Conservation (phyloP, 805 yeast genomes). For the Saturnispora bothae region DNA sequence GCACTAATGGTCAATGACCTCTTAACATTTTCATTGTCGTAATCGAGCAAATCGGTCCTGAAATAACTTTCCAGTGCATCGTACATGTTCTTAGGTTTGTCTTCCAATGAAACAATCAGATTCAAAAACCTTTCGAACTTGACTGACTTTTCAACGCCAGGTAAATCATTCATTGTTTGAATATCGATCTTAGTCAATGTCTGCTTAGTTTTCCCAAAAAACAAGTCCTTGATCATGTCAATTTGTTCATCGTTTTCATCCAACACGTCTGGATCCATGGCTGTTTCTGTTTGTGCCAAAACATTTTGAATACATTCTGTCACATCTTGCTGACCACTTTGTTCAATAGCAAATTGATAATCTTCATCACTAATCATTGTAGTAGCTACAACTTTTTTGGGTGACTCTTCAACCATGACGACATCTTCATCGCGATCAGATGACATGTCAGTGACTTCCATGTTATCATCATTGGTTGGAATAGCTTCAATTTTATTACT, state of each 20-base stretch:
- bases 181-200: constrained; percentile 44
- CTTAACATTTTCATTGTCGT: constrained; percentile 65
- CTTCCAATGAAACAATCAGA: constrained; percentile 75
- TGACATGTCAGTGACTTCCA: background rate
- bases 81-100: constrained; percentile 79
- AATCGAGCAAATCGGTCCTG: constrained; percentile 55
- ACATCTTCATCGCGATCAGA: background rate
- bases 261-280: constrained; percentile 53
- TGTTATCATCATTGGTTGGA: background rate
- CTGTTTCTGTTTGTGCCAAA: constrained; percentile 80
- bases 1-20: constrained; percentile 61
- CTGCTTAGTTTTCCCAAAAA: constrained; percentile 81
- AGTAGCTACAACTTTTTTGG: constrained; percentile 14
- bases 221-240: constrained; percentile 70
- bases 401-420: background rate
- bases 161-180: constrained; percentile 21
- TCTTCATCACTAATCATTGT: constrained; percentile 44
- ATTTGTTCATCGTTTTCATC: constrained; percentile 77
- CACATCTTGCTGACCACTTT: constrained; percentile 93
- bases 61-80: constrained; percentile 85
- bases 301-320: constrained; percentile 96
- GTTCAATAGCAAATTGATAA: constrained; percentile 62
- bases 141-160: constrained; percentile 29
- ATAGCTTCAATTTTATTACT: background rate
- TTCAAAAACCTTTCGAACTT: constrained; percentile 71